Evolutionary conservation across 805 yeast genomes (phyloP).

Genomic region (Myxozyma neglecta): DNA sequence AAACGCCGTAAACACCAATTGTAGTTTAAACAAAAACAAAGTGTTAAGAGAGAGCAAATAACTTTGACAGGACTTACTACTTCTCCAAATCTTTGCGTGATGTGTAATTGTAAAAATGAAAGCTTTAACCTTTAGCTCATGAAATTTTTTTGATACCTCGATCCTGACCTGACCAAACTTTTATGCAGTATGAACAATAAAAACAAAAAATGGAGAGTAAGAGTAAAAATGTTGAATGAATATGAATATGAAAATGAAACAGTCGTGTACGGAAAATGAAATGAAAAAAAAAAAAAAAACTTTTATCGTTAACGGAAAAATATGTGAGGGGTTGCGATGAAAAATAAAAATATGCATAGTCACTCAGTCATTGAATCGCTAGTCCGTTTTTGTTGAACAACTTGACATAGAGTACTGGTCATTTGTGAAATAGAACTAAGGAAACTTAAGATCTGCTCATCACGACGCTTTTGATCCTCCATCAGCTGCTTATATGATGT

Average conservation of each 20-base stretch:
- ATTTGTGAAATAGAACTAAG: conserved; percentile 11
- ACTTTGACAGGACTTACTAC: no score
- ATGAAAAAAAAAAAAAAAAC: not conserved
- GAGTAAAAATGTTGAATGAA: not conserved
- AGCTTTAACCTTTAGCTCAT: no score
- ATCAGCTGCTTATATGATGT: conserved; percentile 10
- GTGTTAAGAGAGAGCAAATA: no score
- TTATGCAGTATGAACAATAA: not conserved
- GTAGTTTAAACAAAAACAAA: no score
- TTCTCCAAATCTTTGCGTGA: no score
- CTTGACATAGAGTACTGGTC: conserved; percentile 13
- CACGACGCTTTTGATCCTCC: conserved; percentile 17
- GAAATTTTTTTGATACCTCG: not conserved
- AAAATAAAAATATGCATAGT: not conserved
- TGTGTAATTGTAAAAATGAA: no score
- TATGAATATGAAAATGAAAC: not conserved
- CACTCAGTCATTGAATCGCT: not conserved
- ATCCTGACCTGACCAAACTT: not conserved
- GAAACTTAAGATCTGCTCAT: conserved; percentile 12
- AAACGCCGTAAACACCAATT: no score
- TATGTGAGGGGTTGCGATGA: not conserved
- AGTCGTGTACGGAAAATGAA: not conserved
- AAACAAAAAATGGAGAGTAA: no score
- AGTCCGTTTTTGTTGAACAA: not conserved
- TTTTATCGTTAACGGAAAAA: not conserved